Conservation (phyloP, 345 rosid genomes). For the Citrus medica region DNA sequence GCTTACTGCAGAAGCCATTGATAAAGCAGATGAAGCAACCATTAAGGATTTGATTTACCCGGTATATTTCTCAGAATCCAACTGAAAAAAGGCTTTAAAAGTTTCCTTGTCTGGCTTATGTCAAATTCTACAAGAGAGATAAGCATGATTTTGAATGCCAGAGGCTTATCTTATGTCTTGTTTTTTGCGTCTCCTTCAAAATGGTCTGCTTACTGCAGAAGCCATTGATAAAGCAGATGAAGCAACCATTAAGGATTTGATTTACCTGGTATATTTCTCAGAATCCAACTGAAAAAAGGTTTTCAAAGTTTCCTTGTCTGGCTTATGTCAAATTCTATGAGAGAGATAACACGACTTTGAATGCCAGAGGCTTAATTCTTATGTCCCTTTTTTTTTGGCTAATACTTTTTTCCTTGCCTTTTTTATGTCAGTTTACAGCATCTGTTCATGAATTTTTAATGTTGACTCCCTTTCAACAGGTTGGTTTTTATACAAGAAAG, state of each 20-base stretch:
- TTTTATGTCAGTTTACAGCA: neutral
- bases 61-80: constrained; percentile 31
- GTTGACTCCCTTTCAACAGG: constrained; percentile 36
- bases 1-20: constrained; percentile 81
- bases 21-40: constrained; percentile 71
- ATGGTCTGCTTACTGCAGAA: constrained; percentile 71
- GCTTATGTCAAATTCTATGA: neutral
- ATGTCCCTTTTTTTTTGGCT: neutral
- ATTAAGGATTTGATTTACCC: constrained; percentile 84
- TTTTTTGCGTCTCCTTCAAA: constrained; percentile 50
- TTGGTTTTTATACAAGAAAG: constrained; percentile 91
- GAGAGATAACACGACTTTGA: neutral
- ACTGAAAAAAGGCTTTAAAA: constrained; percentile 7
- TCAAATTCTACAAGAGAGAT: neutral
- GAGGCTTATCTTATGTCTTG: neutral
- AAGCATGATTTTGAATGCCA: neutral
- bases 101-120: neutral
- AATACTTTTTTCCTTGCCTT: neutral
- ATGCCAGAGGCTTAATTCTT: neutral
- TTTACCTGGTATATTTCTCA: constrained; percentile 63
- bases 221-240: constrained; percentile 84
- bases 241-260: constrained; percentile 64
- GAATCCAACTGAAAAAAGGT: constrained; percentile 2
- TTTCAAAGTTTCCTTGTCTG: constrained; percentile 4
- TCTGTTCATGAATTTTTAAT: neutral